Percentiles rank a stretch among this genome's conserved stretches.
Evolutionary conservation across 768 basidiomycete genomes (phyloP).

Genomic region (Leucocoprinus leucothites): DNA sequence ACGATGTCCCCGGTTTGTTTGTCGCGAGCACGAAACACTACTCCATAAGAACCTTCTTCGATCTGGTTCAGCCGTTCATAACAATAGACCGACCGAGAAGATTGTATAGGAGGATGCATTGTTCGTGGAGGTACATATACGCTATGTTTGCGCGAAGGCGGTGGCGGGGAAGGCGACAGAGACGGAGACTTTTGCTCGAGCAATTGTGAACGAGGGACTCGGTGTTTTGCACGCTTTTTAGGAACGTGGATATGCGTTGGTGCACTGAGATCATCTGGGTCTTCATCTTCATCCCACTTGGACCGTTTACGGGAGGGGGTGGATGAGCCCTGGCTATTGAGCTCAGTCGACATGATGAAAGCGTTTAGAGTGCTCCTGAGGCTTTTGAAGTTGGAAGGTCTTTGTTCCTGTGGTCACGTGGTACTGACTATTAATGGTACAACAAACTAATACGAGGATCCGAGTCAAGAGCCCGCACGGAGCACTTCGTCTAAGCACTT

Average conservation of each 20-base stretch:
- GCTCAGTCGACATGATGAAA: constrained; percentile 22
- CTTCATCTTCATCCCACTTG: constrained; percentile 62
- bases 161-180: constrained; percentile 17
- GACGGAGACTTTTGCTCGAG: constrained; percentile 14
- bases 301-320: constrained; percentile 73
- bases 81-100: constrained; percentile 90
- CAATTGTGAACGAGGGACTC: constrained; percentile 23
- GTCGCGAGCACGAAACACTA: constrained; percentile 95
- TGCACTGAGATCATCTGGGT: constrained; percentile 25
- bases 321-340: constrained; percentile 33
- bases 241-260: constrained; percentile 35
- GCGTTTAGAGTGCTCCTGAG: background rate
- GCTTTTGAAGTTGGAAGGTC: background rate
- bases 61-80: constrained; percentile 97
- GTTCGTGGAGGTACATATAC: constrained; percentile 73
- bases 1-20: constrained; percentile 95
- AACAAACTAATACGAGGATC: too few relatives aligned
- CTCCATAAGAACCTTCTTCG: constrained; percentile 97
- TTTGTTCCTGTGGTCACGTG: too few relatives aligned
- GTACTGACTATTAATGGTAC: too few relatives aligned
- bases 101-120: constrained; percentile 71
- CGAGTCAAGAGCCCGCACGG: constrained; percentile 27
- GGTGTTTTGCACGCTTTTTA: constrained; percentile 56
- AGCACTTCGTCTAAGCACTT: constrained; percentile 66
- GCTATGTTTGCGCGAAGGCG: constrained; percentile 43